Evolutionary conservation across 2,329 filamentous ascomycete genomes (phyloP), one percentile per base, ranked within the genome.

Genomic region (Eutypa lata): DNA sequence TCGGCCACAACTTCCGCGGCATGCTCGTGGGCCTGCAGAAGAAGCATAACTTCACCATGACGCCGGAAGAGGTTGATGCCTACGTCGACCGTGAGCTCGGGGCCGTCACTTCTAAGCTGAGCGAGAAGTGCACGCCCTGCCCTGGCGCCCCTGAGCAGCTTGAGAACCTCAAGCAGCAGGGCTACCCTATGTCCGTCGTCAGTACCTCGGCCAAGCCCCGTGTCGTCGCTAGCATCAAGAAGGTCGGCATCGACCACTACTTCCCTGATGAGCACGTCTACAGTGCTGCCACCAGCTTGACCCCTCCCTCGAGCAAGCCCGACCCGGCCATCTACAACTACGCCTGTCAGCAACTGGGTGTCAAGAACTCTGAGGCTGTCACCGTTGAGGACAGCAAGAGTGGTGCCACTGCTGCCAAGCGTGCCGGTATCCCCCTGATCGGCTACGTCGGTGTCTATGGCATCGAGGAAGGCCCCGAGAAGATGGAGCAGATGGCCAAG

Each of bases 1-100:
- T 91, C 58, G 88, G 88, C 61, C 84, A 89, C 70, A 90, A 90
- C 77, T 90, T 90, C 77, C 86, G 87, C 57, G 86, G 86, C 66
- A 90, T 90, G 86, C 83, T 90, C 71, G 70, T 78, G 53, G 80
- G 79, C 52, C 78, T 91, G 49, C 82, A 88, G 71, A 76, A 81
- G 68, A 88, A 88, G 73, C 85, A 85, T 74, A 75, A 76, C 68
- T 89, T 90, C 72, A 74, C 76, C 52, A 79, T 91, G 74, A 64
- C 69, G 18, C 68, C 76, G 14, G 79, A 80, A 2, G 85, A 90
- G 60, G 72, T 88, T 47, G 82, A 89, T 60, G 67, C 69, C 24
- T 90, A 86, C 65, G 86, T 90, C 56, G 77, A 77, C 64, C 77
- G 77, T 56, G 88, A 91, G 69, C 83, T 90, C 57, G 84, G 84